These are phyloP conservation scores for Ammopiptanthus mongolicus DNA, from an alignment of 306 rosid species.

Conservation along the genomic window DNA sequence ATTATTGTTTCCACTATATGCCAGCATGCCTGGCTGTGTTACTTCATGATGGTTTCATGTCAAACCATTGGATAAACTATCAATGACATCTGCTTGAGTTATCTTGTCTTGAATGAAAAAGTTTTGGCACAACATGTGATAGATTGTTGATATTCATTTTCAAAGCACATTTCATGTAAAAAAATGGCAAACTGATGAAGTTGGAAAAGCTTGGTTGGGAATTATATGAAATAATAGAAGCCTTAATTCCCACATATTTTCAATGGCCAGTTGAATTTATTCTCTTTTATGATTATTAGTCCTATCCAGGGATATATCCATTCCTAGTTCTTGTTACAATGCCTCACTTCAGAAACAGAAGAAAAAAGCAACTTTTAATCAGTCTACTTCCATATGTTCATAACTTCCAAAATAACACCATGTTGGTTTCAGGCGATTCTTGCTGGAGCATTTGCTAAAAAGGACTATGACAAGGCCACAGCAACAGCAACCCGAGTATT, in stretches of 20 bases:
- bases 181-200: not conserved
- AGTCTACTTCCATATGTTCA: not conserved
- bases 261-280: not conserved
- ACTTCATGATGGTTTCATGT: not conserved
- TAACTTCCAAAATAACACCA: not conserved
- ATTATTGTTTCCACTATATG: not conserved
- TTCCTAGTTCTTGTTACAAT: not conserved
- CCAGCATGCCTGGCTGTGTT: not conserved
- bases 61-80: not conserved
- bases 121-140: not conserved
- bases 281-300: not conserved
- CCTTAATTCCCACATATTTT: not conserved
- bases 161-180: not conserved
- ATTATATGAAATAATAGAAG: not conserved
- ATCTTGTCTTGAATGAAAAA: not conserved
- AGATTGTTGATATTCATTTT: not conserved
- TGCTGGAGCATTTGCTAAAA: conserved; percentile 88
- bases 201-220: not conserved
- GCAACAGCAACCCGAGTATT: conserved; percentile 74
- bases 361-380: not conserved
- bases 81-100: not conserved
- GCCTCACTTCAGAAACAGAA: not conserved
- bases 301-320: not conserved
- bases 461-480: conserved; percentile 65
- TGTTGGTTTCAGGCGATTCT: conserved; percentile 68